phyloP scores from a whole-genome alignment of 331 rosid genomes.

The Ulmus americana region DNA sequence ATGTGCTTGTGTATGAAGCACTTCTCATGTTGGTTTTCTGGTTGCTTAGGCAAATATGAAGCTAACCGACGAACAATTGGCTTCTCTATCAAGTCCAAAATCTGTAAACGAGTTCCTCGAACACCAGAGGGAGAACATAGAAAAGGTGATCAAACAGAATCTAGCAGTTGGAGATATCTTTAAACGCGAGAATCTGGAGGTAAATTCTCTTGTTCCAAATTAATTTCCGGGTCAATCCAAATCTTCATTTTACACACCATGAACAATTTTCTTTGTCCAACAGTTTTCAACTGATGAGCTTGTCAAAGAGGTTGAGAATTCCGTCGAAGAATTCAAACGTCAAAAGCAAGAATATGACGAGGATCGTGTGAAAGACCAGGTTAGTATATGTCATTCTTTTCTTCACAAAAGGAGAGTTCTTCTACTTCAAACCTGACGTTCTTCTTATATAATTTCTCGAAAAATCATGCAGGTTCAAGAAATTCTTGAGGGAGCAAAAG shows the following conservation, averaged over 20 bases:
- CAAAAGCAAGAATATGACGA: conserved; percentile 79
- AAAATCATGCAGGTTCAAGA: conserved; percentile 70
- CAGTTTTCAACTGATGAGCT: conserved; percentile 78
- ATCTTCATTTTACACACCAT: neutral
- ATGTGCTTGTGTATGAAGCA: conserved; percentile 3
- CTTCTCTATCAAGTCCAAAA: conserved; percentile 73
- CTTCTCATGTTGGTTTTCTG: conserved; percentile 14
- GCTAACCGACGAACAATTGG: conserved; percentile 70
- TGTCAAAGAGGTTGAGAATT: conserved; percentile 86
- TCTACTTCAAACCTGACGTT: neutral
- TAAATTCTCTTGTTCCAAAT: conserved; percentile 13
- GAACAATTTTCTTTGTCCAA: conserved; percentile 16
- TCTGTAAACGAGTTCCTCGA: conserved; percentile 80
- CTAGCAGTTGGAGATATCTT: conserved; percentile 92
- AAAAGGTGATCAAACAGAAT: conserved; percentile 70
- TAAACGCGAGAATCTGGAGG: conserved; percentile 86
- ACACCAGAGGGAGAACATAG: conserved; percentile 73
- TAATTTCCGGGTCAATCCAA: conserved; percentile 7
- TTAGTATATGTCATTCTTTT: conserved; percentile 28
- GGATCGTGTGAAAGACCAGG: conserved; percentile 80
- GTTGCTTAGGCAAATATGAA: conserved; percentile 60
- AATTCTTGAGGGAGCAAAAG: conserved; percentile 94
- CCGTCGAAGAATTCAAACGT: conserved; percentile 71
- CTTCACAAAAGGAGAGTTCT: conserved; percentile 1
- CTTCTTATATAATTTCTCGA: neutral